Evolutionary conservation across 108 stramenopile genomes (phyloP).

Genomic region (Pseudonitzschia pungens): DNA sequence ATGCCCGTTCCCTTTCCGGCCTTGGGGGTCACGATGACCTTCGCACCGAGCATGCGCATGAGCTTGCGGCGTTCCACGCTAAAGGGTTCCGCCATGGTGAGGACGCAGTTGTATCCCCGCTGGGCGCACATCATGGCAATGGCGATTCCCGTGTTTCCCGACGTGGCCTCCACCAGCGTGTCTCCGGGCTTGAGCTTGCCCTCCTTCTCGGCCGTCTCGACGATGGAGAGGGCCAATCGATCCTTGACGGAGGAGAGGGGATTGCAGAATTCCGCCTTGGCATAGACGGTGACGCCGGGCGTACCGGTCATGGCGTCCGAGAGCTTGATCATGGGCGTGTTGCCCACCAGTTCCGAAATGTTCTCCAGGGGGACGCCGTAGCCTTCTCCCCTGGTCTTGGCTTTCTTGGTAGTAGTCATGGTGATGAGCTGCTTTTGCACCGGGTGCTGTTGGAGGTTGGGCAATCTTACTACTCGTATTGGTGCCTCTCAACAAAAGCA

Average conservation of each 20-base stretch:
- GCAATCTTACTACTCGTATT: too few relatives aligned
- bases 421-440: too few relatives aligned
- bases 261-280: constrained; percentile 65
- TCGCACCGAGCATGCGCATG: constrained; percentile 56
- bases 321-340: constrained; percentile 62
- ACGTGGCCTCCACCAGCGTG: constrained; percentile 92
- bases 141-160: constrained; percentile 95
- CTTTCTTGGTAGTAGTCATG: background rate
- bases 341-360: constrained; percentile 59
- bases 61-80: constrained; percentile 65
- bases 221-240: constrained; percentile 77
- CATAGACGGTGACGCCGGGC: constrained; percentile 54
- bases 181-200: constrained; percentile 85
- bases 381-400: constrained; percentile 22
- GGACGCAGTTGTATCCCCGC: constrained; percentile 69
- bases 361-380: constrained; percentile 28
- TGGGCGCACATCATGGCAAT: constrained; percentile 44
- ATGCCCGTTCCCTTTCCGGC: constrained; percentile 44
- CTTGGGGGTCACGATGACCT: constrained; percentile 77
- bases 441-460: too few relatives aligned
- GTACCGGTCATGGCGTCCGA: constrained; percentile 22
- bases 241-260: constrained; percentile 89
- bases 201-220: constrained; percentile 80
- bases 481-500: too few relatives aligned
- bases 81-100: constrained; percentile 93